These are phyloP conservation scores for Pharnaceum exiguum DNA, from an alignment of 148 eudicot species.

Conservation along the genomic window DNA sequence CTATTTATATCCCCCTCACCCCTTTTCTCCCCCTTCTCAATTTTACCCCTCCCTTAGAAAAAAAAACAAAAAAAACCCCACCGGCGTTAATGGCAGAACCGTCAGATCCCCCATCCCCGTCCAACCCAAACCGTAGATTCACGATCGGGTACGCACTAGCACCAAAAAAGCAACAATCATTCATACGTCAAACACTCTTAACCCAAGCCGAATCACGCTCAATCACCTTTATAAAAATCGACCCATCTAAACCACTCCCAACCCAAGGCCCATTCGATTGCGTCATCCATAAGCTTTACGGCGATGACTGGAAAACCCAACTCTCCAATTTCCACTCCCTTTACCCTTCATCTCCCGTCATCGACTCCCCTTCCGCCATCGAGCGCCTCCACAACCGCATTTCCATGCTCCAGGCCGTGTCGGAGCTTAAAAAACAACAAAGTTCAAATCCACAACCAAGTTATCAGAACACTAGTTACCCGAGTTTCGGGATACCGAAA, in stretches of 20 bases:
- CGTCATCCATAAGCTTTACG: conserved; percentile 52
- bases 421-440: conserved; percentile 31
- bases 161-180: conserved; percentile 51
- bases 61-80: too few species aligned
- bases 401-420: conserved; percentile 65
- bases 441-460: conserved; percentile 4
- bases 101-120: background rate
- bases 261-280: conserved; percentile 75
- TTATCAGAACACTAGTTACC: too few species aligned
- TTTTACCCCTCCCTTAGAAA: too few species aligned
- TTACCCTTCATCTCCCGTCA: conserved; percentile 39
- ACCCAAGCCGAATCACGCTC: conserved; percentile 38
- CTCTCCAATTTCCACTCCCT: conserved; percentile 29
- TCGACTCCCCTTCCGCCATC: conserved; percentile 52
- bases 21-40: too few species aligned
- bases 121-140: conserved; percentile 12
- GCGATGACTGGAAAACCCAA: conserved; percentile 55
- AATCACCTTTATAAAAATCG: conserved; percentile 48
- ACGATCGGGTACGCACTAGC: conserved; percentile 66
- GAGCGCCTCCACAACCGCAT: conserved; percentile 60
- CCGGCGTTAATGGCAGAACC: conserved; percentile 41
- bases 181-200: conserved; percentile 45
- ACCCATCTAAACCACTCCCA: conserved; percentile 34
- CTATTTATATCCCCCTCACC: too few species aligned
- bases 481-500: conserved; percentile 61